Evolutionary conservation across 768 basidiomycete species (phyloP), one percentile per base, ranked within the genome.

Genomic region (Lentinula lateritia): DNA sequence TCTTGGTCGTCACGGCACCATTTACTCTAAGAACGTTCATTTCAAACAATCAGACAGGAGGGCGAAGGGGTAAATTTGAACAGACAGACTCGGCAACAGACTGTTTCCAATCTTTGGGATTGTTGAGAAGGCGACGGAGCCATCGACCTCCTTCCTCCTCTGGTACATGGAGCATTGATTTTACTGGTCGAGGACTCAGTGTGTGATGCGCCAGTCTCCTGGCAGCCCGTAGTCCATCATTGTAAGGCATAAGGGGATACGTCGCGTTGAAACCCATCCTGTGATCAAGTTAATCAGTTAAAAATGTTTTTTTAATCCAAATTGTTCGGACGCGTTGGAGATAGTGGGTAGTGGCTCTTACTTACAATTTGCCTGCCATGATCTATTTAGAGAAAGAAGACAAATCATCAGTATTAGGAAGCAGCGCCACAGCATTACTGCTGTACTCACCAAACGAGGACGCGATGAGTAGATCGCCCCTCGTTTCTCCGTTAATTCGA

Each of bases 401-500:
- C 50, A 41, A 2, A 9, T 6, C 6, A 52, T 52, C 32, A 52
- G n/a, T 35, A n/a, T n/a, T 3, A n/a, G n/a, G 45, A 39, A 39
- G 9, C 3, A 16, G 8, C 46, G 46, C 20, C 46, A 46, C 45
- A 16, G 12, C 5, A 16, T 16, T 5, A 52, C 7, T 28, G 2
- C 6, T 18, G 35, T 52, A 52, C 53, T 10, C 20, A 54, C 53
- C 35, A 71, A 63, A 39, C 35, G 34, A 16, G 73, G 71, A 18
- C 74, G 67, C 52, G 71, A 71, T 28, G 68, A 70, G 61, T 80
- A 81, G 23, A 74, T 77, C 15, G 65, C 50, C 18, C 74, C 72
- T 38, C 77, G 67, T 50, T 72, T 77, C 39, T 80, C 79, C 16
- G 80, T 70, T 16, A 81, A 72, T 9, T 81, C 80, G 13, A 63